Evolutionary conservation across 2,329 filamentous ascomycete species (phyloP).

Genomic region (Didymellaceae sp.): DNA sequence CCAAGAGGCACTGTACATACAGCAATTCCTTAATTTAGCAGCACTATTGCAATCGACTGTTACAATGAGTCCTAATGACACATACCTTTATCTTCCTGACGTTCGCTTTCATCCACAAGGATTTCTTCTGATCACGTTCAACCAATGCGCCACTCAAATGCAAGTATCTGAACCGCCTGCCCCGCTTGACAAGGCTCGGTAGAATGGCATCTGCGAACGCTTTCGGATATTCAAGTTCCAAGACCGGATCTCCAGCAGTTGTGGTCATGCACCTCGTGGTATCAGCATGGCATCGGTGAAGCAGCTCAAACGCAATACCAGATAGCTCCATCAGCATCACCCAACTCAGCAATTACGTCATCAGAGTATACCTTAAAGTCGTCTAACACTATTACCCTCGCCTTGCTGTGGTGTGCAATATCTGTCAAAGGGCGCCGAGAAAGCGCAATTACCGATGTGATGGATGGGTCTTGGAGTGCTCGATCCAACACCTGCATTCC

Average conservation of each 20-base stretch:
- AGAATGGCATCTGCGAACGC: conserved; percentile 23
- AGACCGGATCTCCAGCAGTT: conserved; percentile 18
- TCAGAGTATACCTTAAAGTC: conserved; percentile 22
- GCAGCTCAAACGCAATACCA: conserved; percentile 13
- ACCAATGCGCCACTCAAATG: conserved; percentile 21
- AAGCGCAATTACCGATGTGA: conserved; percentile 22
- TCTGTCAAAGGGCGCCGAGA: conserved; percentile 22
- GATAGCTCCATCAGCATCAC: conserved; percentile 22
- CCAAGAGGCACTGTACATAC: background rate
- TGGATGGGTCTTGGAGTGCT: conserved; percentile 15
- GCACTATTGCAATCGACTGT: background rate
- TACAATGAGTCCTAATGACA: background rate
- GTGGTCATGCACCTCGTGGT: conserved; percentile 26
- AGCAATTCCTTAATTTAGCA: background rate
- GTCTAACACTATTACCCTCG: conserved; percentile 23
- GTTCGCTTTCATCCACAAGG: conserved; percentile 18
- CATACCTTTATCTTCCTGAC: conserved; percentile 23
- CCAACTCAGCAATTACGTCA: conserved; percentile 21
- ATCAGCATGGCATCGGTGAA: conserved; percentile 11
- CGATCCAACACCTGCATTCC: conserved; percentile 20
- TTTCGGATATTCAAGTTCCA: conserved; percentile 22
- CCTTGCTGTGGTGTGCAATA: conserved; percentile 14
- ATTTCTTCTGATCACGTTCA: conserved; percentile 21
- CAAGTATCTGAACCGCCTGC: conserved; percentile 23
- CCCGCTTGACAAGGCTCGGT: conserved; percentile 7